These are phyloP conservation scores for Citrullus amarus DNA, from an alignment of 306 rosid species.

Conservation along the genomic window DNA sequence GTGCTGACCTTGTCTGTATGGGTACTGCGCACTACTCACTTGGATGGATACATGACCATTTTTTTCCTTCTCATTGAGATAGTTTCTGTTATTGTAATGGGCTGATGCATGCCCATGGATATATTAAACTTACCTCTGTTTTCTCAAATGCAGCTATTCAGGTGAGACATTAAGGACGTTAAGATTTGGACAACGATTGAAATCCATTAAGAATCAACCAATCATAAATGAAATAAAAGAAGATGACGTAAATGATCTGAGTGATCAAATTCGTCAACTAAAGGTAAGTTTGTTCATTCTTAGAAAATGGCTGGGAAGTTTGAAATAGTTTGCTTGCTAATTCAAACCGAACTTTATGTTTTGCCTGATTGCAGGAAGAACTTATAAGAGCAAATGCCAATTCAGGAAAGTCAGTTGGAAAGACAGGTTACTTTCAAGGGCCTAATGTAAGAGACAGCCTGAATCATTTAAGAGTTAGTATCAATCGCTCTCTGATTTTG, in stretches of 20 bases:
- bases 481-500: constrained; percentile 71
- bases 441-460: constrained; percentile 73
- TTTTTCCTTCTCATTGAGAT: neutral
- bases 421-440: constrained; percentile 49
- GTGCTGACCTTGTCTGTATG: neutral
- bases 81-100: neutral
- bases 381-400: constrained; percentile 67
- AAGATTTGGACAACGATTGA: constrained; percentile 77
- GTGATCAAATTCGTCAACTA: constrained; percentile 84
- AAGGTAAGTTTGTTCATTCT: constrained; percentile 39
- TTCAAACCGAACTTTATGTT: neutral
- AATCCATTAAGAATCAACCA: constrained; percentile 60
- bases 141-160: constrained; percentile 47
- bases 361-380: constrained; percentile 55
- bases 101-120: neutral
- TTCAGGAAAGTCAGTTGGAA: constrained; percentile 28
- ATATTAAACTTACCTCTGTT: neutral
- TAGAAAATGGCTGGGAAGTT: constrained; percentile 2
- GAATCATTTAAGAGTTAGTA: constrained; percentile 67
- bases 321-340: neutral
- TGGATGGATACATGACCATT: neutral
- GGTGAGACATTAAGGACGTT: constrained; percentile 61
- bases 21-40: no score
- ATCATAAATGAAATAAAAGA: constrained; percentile 80
- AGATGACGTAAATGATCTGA: constrained; percentile 70